phyloP scores from a whole-genome alignment of 2,329 filamentous ascomycete genomes.

The Sporothrix dimorphospora region DNA sequence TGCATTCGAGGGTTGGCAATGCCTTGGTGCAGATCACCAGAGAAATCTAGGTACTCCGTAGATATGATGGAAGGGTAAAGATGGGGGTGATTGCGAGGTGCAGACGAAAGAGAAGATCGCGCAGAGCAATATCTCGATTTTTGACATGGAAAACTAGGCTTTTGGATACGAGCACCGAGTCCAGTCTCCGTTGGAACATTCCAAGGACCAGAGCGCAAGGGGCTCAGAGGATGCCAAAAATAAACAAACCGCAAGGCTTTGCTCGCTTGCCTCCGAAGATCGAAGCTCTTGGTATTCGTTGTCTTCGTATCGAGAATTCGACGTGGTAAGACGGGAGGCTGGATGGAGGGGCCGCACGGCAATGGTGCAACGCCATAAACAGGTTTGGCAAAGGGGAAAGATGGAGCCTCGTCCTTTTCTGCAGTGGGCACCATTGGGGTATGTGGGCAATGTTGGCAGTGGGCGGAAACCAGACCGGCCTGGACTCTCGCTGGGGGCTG shows the following conservation, averaged over 20 bases:
- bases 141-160: slow-evolving; percentile 10
- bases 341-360: slow-evolving; percentile 3
- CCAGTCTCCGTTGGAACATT: not conserved
- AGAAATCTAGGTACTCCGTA: not conserved
- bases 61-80: not conserved
- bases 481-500: slow-evolving; percentile 10
- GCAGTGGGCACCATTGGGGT: not conserved
- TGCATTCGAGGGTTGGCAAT: not conserved
- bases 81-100: slow-evolving; percentile 4
- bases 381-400: slow-evolving; percentile 20
- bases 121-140: slow-evolving; percentile 15
- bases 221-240: not conserved
- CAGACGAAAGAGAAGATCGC: not conserved
- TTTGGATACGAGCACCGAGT: not conserved
- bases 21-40: not conserved
- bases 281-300: not conserved
- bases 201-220: not conserved
- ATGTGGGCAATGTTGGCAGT: not conserved
- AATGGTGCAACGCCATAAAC: slow-evolving; percentile 19
- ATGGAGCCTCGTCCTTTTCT: not conserved
- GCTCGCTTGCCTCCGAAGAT: not conserved
- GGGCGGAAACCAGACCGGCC: slow-evolving; percentile 9
- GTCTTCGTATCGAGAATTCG: not conserved
- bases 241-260: not conserved
- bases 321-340: not conserved